phyloP scores from a whole-genome alignment of 345 rosid genomes.

The Linum tenue region DNA sequence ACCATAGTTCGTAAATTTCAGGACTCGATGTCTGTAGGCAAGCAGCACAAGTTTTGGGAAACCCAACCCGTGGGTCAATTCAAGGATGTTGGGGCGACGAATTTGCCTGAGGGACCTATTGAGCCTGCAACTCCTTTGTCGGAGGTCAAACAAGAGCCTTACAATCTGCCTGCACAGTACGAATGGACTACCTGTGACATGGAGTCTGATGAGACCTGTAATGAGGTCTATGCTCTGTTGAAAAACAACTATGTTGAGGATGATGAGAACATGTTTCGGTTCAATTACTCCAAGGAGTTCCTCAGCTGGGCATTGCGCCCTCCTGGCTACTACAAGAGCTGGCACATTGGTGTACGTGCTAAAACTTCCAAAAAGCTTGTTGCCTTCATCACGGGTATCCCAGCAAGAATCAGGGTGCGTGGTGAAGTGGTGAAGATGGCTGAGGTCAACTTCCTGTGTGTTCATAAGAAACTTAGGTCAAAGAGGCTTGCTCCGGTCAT shows the following conservation, averaged over 20 bases:
- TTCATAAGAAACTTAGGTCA: conserved; percentile 89
- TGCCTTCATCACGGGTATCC: conserved; percentile 83
- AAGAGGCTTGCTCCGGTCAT: conserved; percentile 93
- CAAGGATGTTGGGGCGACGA: conserved; percentile 57
- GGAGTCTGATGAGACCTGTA: conserved; percentile 61
- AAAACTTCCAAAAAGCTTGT: conserved; percentile 74
- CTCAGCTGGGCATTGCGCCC: conserved; percentile 85
- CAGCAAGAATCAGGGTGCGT: conserved; percentile 78
- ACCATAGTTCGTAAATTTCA: conserved; percentile 52
- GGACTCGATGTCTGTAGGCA: conserved; percentile 44
- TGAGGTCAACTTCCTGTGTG: conserved; percentile 89
- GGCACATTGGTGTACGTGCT: conserved; percentile 93
- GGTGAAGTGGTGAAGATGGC: conserved; percentile 78
- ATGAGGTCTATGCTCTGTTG: conserved; percentile 70
- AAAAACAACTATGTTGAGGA: conserved; percentile 86
- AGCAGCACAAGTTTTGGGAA: conserved; percentile 86
- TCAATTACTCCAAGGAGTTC: conserved; percentile 90
- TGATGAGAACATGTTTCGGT: conserved; percentile 95
- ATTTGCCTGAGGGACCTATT: conserved; percentile 76
- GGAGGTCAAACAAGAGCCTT: conserved; percentile 89
- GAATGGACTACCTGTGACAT: conserved; percentile 92
- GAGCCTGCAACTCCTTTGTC: conserved; percentile 53
- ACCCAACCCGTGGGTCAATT: conserved; percentile 90
- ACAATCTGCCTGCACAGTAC: conserved; percentile 63
- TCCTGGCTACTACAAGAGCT: conserved; percentile 65